Percentiles rank a stretch among this genome's conserved stretches.
Evolutionary conservation across 1,139 yeast genomes (phyloP).

Genomic region (Protomyces gravidus): DNA sequence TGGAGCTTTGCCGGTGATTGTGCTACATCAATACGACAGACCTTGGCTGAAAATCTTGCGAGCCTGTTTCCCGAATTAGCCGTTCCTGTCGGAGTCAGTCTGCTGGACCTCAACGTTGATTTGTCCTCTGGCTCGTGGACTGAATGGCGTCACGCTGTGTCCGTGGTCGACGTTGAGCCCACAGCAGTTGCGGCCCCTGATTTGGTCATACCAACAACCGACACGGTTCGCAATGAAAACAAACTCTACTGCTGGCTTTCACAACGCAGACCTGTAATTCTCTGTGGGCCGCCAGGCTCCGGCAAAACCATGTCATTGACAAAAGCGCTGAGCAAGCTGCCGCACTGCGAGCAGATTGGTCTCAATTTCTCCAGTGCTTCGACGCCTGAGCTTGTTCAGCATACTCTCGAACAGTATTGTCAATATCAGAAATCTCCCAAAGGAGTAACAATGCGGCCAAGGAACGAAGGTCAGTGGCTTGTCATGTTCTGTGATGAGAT

Average conservation of each 20-base stretch:
- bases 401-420: conserved; percentile 70
- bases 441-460: conserved; percentile 59
- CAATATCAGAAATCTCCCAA: conserved; percentile 52
- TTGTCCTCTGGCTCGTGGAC: conserved; percentile 52
- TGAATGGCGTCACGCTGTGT: conserved; percentile 48
- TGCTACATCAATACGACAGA: conserved; percentile 43
- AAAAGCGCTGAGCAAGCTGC: conserved; percentile 59
- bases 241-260: conserved; percentile 56
- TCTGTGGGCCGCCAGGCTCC: conserved; percentile 97
- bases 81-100: conserved; percentile 3
- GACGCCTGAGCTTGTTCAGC: conserved; percentile 57
- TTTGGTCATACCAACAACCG: conserved; percentile 71
- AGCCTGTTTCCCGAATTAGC: conserved; percentile 33
- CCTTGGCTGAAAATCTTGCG: conserved; percentile 43
- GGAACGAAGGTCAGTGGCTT: conserved; percentile 61
- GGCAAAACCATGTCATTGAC: conserved; percentile 92
- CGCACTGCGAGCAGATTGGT: conserved; percentile 58
- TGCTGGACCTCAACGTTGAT: conserved; percentile 50
- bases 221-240: conserved; percentile 65
- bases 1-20: conserved; percentile 75
- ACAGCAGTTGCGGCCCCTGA: conserved; percentile 61
- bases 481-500: conserved; percentile 91
- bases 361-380: conserved; percentile 84
- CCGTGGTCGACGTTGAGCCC: conserved; percentile 53
- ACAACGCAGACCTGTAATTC: conserved; percentile 58